Conservation (phyloP, 768 basidiomycete genomes). For the Tubosaeta sp. region DNA sequence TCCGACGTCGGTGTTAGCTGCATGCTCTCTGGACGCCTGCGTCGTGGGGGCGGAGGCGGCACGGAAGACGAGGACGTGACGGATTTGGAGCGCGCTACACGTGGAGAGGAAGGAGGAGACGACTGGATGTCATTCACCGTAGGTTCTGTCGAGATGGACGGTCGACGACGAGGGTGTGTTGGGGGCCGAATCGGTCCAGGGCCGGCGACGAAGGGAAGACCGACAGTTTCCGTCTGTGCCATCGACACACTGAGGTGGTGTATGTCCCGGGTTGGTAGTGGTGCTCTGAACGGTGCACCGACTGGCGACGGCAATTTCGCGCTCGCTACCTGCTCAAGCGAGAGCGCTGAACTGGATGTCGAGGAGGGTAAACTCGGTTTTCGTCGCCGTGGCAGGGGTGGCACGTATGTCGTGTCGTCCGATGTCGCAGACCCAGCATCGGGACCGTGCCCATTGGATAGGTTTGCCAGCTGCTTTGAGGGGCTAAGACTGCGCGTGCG, state of each 20-base stretch:
- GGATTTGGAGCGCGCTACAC: slow-evolving; percentile 52
- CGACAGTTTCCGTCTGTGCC: slow-evolving; percentile 1
- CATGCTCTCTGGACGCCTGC: slow-evolving; percentile 61
- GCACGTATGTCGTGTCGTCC: slow-evolving; percentile 22
- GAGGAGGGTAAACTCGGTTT: slow-evolving; percentile 33
- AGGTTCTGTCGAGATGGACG: slow-evolving; percentile 20
- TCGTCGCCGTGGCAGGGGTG: slow-evolving; percentile 36
- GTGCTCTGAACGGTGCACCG: slow-evolving; percentile 17
- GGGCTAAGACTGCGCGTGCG: slow-evolving; percentile 32
- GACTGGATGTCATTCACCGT: slow-evolving; percentile 22
- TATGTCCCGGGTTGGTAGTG: slow-evolving; percentile 20
- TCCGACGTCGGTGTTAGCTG: slow-evolving; percentile 36
- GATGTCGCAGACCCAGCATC: slow-evolving; percentile 12
- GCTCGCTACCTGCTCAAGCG: slow-evolving; percentile 41
- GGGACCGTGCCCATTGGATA: not conserved
- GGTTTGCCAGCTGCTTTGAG: slow-evolving; percentile 15
- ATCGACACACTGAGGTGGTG: slow-evolving; percentile 6
- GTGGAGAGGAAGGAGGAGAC: slow-evolving; percentile 29
- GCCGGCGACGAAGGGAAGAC: slow-evolving; percentile 1
- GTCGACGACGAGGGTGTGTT: slow-evolving; percentile 53
- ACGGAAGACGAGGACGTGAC: slow-evolving; percentile 37
- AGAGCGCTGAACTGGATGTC: slow-evolving; percentile 31
- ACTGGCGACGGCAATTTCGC: slow-evolving; percentile 28
- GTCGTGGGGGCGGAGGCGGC: slow-evolving; percentile 44
- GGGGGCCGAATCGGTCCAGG: slow-evolving; percentile 42